Evolutionary conservation across 129 eudicot species (phyloP).

Genomic region (Tagetes patula): DNA sequence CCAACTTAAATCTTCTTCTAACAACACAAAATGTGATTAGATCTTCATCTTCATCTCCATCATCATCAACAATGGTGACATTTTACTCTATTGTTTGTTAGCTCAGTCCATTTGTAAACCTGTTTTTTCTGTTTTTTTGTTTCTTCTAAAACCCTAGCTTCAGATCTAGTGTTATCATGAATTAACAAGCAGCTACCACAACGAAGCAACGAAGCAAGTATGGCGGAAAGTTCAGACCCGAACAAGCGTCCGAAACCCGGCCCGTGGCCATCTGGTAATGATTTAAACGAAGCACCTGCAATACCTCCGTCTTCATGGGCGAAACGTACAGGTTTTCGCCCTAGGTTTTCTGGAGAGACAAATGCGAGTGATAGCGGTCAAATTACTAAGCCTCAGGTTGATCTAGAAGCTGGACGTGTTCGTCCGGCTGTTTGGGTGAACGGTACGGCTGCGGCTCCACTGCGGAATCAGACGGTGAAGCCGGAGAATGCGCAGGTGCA

Average conservation of each 20-base stretch:
- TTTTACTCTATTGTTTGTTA: background rate
- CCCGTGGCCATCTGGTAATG: constrained; percentile 66
- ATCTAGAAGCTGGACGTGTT: constrained; percentile 65
- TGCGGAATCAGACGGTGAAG: constrained; percentile 37
- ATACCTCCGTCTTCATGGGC: constrained; percentile 98
- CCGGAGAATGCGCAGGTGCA: constrained; percentile 6
- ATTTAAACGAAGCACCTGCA: constrained; percentile 47
- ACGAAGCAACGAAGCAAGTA: constrained; percentile 11
- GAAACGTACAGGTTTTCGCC: constrained; percentile 88
- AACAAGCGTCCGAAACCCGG: constrained; percentile 62
- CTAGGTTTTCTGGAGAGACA: constrained; percentile 96
- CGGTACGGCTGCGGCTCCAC: constrained; percentile 49
- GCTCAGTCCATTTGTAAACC: background rate
- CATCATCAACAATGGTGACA: constrained; percentile 2
- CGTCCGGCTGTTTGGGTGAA: constrained; percentile 37
- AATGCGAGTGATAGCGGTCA: constrained; percentile 73
- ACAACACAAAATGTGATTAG: background rate
- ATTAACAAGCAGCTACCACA: background rate
- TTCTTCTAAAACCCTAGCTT: constrained; percentile 31
- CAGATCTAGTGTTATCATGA: constrained; percentile 31
- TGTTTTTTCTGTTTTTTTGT: background rate
- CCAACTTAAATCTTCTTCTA: background rate
- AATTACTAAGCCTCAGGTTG: constrained; percentile 43
- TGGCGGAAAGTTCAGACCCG: constrained; percentile 61
- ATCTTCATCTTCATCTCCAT: constrained; percentile 1